Evolutionary conservation across 495 filamentous ascomycete genomes (phyloP).

Genomic region (Emericellopsis terricola): DNA sequence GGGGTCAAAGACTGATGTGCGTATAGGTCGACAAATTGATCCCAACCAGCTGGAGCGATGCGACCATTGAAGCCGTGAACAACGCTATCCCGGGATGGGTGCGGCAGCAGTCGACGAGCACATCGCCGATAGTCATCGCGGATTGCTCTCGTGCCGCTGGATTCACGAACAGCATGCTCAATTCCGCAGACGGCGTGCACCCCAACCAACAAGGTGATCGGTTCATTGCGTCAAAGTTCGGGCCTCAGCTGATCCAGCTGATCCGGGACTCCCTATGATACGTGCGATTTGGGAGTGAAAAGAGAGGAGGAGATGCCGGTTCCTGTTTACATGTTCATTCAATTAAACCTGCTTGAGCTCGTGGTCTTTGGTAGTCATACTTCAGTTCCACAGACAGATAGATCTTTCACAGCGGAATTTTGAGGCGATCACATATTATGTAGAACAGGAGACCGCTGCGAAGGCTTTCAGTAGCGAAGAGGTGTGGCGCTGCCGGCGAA

Average conservation of each 20-base stretch:
- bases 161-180: conserved; percentile 10
- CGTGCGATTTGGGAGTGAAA: too few species aligned
- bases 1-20: too few species aligned
- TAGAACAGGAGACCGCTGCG: too few species aligned
- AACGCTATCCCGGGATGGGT: conserved; percentile 15
- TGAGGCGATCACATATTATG: too few species aligned
- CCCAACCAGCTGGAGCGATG: conserved; percentile 11
- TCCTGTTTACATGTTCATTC: too few species aligned
- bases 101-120: conserved; percentile 7
- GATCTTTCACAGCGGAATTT: too few species aligned
- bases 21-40: conserved; percentile 14
- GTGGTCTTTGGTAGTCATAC: too few species aligned
- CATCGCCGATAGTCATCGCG: conserved; percentile 15
- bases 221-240: conserved; percentile 10
- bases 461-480: too few species aligned
- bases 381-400: too few species aligned
- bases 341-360: too few species aligned
- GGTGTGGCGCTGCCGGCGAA: too few species aligned
- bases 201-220: conserved; percentile 16
- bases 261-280: conserved; percentile 2
- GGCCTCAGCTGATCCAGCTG: conserved; percentile 8
- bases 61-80: conserved; percentile 13
- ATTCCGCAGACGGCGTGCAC: conserved; percentile 14
- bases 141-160: conserved; percentile 10
- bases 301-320: too few species aligned